These are phyloP conservation scores for Xylaria grammica DNA, from an alignment of 495 filamentous ascomycete species.

Conservation along the genomic window DNA sequence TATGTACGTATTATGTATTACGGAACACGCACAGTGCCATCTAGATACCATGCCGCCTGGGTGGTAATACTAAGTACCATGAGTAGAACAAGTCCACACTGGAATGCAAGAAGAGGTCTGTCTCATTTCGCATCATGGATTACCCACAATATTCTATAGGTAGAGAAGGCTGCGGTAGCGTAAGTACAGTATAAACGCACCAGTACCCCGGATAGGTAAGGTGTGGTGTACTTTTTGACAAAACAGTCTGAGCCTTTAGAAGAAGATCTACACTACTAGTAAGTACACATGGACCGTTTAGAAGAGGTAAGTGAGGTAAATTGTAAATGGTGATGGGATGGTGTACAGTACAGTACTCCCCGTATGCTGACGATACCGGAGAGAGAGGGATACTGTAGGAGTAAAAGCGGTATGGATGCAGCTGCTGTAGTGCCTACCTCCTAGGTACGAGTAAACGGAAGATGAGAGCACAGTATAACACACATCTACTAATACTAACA, in stretches of 20 bases:
- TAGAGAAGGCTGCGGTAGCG: too few species aligned
- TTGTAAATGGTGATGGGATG: slow-evolving; percentile 1
- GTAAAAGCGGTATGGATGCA: neutral
- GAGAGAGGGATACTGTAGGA: neutral
- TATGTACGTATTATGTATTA: neutral
- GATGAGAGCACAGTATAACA: too few species aligned
- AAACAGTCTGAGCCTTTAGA: slow-evolving; percentile 9
- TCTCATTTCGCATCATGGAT: slow-evolving; percentile 5
- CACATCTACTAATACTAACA: too few species aligned
- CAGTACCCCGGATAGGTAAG: slow-evolving; percentile 6
- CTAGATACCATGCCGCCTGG: neutral
- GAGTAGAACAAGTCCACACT: neutral
- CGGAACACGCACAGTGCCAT: slow-evolving; percentile 2
- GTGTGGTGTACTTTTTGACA: slow-evolving; percentile 23
- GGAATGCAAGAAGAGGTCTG: slow-evolving; percentile 1
- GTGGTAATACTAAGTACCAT: too few species aligned
- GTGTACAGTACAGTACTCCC: neutral
- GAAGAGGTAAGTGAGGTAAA: slow-evolving; percentile 11
- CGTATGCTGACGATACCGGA: neutral
- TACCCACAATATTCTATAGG: neutral
- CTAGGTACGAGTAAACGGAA: neutral
- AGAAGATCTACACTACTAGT: slow-evolving; percentile 16
- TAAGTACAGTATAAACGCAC: neutral
- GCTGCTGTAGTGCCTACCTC: too few species aligned
- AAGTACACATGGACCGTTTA: too few species aligned